Evolutionary conservation across 768 basidiomycete genomes (phyloP), one percentile per base, ranked within the genome.

Genomic region (Lactarius sanguifluus): DNA sequence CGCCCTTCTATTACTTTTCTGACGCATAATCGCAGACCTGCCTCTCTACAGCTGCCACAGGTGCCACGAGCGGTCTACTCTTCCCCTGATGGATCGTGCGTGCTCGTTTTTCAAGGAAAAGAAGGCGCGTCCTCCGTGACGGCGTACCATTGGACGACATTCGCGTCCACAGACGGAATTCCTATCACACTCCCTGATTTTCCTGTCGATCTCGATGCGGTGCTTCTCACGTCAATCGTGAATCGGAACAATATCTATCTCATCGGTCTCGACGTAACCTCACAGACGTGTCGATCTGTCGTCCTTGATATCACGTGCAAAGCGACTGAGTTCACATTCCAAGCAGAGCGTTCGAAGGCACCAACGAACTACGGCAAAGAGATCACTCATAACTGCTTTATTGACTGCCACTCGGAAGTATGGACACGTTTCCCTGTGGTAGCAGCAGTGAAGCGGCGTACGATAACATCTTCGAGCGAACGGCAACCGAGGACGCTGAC

Each of bases 111-210:
- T 3, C 76, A 79, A 25, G 36, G 69, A 34, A 25, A 40, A 10
- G 38, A 67, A 7, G 56, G 50, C 1, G 6, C 9, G 5, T 34
- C 40, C 12, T 43, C 60, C 52, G 34, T 82, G 2, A 78, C 74
- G 2, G 80, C 81, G 0, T 86, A 82, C 65, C 87, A 87, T 68
- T 86, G 82, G 83, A 76, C 74, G 7, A 83, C 84, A 0, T 86
- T 88, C 65, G 86, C 85, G 0, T 81, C 82, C 0, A 76, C 79
- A 0, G 71, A 76, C 7, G 86, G 85, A 16, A 81, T 80, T 25
- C 25, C 55, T 1, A 70, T 85, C 1, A 66, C 76, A 16, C 62
- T 83, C 15, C 76, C 74, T 0, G 68, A 70, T 0, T 67, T 76
- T 15, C 65, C 70, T 6, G 55, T 66, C n/a, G 47, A 62, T 15